Evolutionary conservation across 1,139 yeast species (phyloP).

Genomic region (Debaryomyces coudertii): DNA sequence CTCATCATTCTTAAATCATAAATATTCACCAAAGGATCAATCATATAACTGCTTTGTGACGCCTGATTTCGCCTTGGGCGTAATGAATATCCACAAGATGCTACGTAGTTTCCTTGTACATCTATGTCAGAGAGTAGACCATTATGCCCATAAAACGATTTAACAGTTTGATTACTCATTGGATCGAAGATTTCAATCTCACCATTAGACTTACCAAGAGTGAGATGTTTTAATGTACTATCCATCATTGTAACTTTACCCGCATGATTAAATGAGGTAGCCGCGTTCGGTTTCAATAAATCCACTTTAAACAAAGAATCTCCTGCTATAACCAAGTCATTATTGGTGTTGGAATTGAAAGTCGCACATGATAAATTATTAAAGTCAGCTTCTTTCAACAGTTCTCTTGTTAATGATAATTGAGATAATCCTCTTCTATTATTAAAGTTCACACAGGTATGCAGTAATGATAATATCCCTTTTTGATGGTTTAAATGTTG

Average conservation of each 20-base stretch:
- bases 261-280: slow-evolving; percentile 27
- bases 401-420: slow-evolving; percentile 34
- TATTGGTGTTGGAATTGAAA: slow-evolving; percentile 34
- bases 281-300: slow-evolving; percentile 52
- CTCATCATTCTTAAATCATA: slow-evolving; percentile 78
- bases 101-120: slow-evolving; percentile 71
- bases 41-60: slow-evolving; percentile 31
- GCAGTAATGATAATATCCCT: slow-evolving; percentile 63
- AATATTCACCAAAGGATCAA: slow-evolving; percentile 82
- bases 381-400: slow-evolving; percentile 27
- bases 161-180: slow-evolving; percentile 52
- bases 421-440: slow-evolving; percentile 59
- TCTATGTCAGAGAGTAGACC: slow-evolving; percentile 79
- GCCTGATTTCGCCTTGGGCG: slow-evolving; percentile 41
- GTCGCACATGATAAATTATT: slow-evolving; percentile 42
- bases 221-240: slow-evolving; percentile 46
- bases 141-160: slow-evolving; percentile 71
- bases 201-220: slow-evolving; percentile 72
- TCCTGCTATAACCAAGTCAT: slow-evolving; percentile 40
- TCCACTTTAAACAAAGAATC: slow-evolving; percentile 59
- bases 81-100: slow-evolving; percentile 80
- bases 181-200: slow-evolving; percentile 80
- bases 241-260: slow-evolving; percentile 40
- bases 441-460: slow-evolving; percentile 54
- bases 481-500: slow-evolving; percentile 57